Conservation (phyloP, 768 basidiomycete genomes). For the Leccinum subgranulosum region DNA sequence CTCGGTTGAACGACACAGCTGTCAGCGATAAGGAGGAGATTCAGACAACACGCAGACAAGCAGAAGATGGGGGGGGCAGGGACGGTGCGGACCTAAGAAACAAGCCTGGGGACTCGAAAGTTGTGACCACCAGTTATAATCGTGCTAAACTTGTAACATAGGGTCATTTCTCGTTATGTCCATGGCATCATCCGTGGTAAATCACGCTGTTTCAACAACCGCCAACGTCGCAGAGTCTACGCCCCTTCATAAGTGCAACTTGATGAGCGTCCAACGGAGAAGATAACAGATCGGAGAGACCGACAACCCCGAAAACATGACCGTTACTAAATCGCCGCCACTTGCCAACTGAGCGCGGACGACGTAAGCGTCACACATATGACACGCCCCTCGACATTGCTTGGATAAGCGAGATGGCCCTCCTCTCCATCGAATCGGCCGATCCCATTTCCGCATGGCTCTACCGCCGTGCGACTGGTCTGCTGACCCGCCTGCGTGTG, state of each 20-base stretch:
- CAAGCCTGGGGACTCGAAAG: constrained; percentile 9
- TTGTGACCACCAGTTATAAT: neutral
- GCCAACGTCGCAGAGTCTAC: neutral
- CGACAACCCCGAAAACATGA: no score
- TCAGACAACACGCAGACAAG: neutral
- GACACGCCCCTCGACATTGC: no score
- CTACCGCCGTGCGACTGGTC: neutral
- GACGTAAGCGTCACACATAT: neutral
- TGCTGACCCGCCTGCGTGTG: neutral
- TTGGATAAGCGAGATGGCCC: neutral
- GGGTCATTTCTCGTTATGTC: constrained; percentile 19
- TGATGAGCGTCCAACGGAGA: no score
- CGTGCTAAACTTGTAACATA: constrained; percentile 20
- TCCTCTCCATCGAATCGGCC: neutral
- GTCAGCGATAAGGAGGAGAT: neutral
- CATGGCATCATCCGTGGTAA: neutral
- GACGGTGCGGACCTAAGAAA: constrained; percentile 10
- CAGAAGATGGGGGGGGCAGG: neutral
- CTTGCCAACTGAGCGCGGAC: no score
- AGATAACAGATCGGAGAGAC: no score
- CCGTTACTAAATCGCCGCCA: no score
- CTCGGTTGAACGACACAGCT: neutral
- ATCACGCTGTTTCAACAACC: neutral
- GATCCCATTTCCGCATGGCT: neutral
- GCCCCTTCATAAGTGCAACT: no score